phyloP scores from a whole-genome alignment of 208 protist species.

The Trypanosoma congolense region DNA sequence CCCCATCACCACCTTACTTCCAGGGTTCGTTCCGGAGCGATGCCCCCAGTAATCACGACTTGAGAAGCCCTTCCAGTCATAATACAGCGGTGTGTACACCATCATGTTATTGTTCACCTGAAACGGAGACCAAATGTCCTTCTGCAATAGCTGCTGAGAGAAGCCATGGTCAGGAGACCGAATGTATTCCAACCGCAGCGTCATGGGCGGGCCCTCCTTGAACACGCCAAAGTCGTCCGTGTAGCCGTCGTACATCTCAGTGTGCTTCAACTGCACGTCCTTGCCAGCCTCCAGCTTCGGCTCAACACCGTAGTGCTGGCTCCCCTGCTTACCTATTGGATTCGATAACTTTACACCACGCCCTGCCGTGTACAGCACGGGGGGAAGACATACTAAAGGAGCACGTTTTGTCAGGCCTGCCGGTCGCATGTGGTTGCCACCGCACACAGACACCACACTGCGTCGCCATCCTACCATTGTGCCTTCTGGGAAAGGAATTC shows the following conservation, averaged over 20 bases:
- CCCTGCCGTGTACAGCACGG: slow-evolving; percentile 5
- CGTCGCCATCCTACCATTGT: too few relatives aligned
- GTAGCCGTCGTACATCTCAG: slow-evolving; percentile 92
- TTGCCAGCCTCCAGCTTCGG: slow-evolving; percentile 85
- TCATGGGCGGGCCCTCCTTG: slow-evolving; percentile 85
- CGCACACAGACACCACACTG: too few relatives aligned
- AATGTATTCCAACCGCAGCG: slow-evolving; percentile 87
- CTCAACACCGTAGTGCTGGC: slow-evolving; percentile 81
- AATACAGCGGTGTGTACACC: slow-evolving; percentile 88
- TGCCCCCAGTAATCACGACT: slow-evolving; percentile 89
- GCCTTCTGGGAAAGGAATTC: too few relatives aligned
- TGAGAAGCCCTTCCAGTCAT: slow-evolving; percentile 84
- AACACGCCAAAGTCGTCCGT: slow-evolving; percentile 91
- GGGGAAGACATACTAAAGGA: background rate
- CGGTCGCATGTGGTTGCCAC: too few relatives aligned
- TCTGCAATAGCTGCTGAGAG: slow-evolving; percentile 79
- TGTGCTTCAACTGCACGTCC: slow-evolving; percentile 86
- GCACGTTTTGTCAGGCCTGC: too few relatives aligned
- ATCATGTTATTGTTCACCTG: slow-evolving; percentile 84
- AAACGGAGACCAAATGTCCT: slow-evolving; percentile 90
- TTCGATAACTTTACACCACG: slow-evolving; percentile 75
- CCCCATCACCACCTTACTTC: slow-evolving; percentile 74
- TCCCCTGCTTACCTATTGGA: slow-evolving; percentile 78
- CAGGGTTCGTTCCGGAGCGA: slow-evolving; percentile 83
- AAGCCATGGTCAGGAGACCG: slow-evolving; percentile 82